Base-by-base conservation (phyloP, 2,329 filamentous ascomycete species). In the Ophiostoma pallidulum region DNA sequence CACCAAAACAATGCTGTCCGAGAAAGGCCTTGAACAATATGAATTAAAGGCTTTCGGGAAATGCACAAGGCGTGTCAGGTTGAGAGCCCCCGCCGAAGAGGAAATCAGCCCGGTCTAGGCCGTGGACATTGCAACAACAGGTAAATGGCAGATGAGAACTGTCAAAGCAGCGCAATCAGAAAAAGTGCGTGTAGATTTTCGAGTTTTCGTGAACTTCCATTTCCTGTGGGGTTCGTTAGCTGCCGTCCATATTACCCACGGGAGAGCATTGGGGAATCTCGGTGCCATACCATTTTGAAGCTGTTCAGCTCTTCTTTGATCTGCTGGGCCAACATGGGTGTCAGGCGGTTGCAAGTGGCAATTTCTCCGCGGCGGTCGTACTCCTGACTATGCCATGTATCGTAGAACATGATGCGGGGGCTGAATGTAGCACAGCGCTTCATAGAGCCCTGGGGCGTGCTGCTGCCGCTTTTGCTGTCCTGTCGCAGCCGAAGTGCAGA, bases 201-300 rank as follows among this genome's bases (percentile, higher is more conserved):
- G 92, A 97, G 64, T 84, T 87, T 69, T 97, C 92, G 66, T 98
- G 92, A 60, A 98, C 92, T 73, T 97, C 92, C 92, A 98, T 98
- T 72, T 98, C 92, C 92, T 97, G 53, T 33, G 36, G 10, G 7
- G 16, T 18, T 5, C 16, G 40, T 42, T 24, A 35, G 18, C 5
- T 6, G 24, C 10, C 6, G 10, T 28, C n/a, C 24, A 28, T 28
- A 28, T 5, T 28, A 6, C 10, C 24, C 6, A 28, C 24, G 10
- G 24, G 5, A 28, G 24, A 28, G n/a, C n/a, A n/a, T n/a, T n/a
- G 5, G 5, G 24, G 10, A 28, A 10, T 10, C 40, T 64, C 61
- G 53, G n/a, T 10, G 5, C 63, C 61, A 53, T 71, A 92, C 88
- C 92, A 98, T 98, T 67, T 98, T 98, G 75, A 98, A 98, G 58